Base-by-base conservation (phyloP, 495 filamentous ascomycete genomes). In the Symbiotaphrina buchneri region DNA sequence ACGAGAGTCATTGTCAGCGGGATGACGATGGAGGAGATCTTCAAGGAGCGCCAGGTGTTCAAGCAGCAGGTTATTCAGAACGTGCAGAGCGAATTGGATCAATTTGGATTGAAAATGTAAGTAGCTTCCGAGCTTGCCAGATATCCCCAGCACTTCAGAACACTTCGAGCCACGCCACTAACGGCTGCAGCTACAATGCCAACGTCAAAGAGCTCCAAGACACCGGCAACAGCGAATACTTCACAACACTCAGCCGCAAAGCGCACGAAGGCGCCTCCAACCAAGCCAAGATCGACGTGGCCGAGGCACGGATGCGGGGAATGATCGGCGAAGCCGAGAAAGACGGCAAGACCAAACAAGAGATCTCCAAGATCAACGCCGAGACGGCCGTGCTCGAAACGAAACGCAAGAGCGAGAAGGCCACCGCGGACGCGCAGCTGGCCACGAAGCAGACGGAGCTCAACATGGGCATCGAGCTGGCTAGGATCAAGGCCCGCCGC, bases 11-110 rank as follows among this genome's bases (percentile, higher is more conserved):
- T 83, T 28, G 75, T 87, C 20, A 72, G 65, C 3, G 65, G 59
- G 35, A 80, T 82, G 74, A 78, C 76, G 8, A 81, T 84, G 75
- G 78, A 84, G 43, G 79, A 83, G 51, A 72, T 87, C 26, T 83
- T 81, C 48, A 73, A 70, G 31, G 71, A 76, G 49, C 59, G 79
- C n/a, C 70, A 78, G 41, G 53, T 71, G 20, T 83, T 84, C 58
- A 82, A 83, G 54, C 58, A 57, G 18, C 62, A 75, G 33, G 76
- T 84, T 33, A 78, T 80, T 44, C 56, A 59, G 39, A 76, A 79
- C 46, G 76, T 87, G 22, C 74, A 82, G 48, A 58, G 53, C 21
- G 79, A 87, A 43, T 52, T 82, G 6, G 55, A 68, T 38, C 68
- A 78, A 40, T 80, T 82, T 42, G 77, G 74, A 21, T 50, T 82